Evolutionary conservation across 1,139 yeast genomes (phyloP).

Genomic region (Geotrichum restrictum): DNA sequence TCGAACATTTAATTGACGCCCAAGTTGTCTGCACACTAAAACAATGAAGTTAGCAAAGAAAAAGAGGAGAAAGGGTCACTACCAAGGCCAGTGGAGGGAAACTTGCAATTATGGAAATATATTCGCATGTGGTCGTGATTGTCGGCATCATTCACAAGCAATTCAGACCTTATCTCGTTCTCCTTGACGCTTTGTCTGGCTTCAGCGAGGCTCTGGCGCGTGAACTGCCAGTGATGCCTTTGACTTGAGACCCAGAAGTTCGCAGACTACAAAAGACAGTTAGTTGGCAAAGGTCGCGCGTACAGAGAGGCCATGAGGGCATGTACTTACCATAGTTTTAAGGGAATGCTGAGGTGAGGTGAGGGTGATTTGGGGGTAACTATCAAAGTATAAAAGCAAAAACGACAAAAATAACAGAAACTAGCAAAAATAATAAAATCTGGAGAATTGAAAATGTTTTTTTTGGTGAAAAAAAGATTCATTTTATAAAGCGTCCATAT

Average conservation of each 20-base stretch:
- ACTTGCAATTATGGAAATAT: constrained; percentile 39
- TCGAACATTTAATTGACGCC: constrained; percentile 69
- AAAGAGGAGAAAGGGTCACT: constrained; percentile 44
- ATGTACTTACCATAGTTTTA: constrained; percentile 6
- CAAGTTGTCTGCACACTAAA: constrained; percentile 60
- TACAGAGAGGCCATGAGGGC: neutral
- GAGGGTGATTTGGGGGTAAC: neutral
- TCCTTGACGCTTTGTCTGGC: constrained; percentile 39
- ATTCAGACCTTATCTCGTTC: constrained; percentile 30
- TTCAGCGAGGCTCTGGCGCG: constrained; percentile 46
- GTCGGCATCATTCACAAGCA: constrained; percentile 30
- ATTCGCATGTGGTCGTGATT: constrained; percentile 43
- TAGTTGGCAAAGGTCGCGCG: neutral
- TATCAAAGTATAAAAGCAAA: neutral
- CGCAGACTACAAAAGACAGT: constrained; percentile 42
- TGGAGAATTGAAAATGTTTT: neutral
- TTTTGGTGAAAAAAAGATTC: too few species aligned
- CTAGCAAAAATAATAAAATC: neutral
- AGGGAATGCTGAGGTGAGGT: neutral
- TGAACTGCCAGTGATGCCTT: constrained; percentile 57
- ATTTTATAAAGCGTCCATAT: too few species aligned
- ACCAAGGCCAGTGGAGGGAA: too few species aligned
- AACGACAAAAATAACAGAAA: neutral
- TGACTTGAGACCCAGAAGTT: constrained; percentile 70
- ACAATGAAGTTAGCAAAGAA: constrained; percentile 46